A percentile compares a stretch with the other conserved stretches of the same genome.
These are phyloP conservation scores for Apiospora malaysiana DNA, from an alignment of 2,329 filamentous ascomycete species.

Conservation along the genomic window DNA sequence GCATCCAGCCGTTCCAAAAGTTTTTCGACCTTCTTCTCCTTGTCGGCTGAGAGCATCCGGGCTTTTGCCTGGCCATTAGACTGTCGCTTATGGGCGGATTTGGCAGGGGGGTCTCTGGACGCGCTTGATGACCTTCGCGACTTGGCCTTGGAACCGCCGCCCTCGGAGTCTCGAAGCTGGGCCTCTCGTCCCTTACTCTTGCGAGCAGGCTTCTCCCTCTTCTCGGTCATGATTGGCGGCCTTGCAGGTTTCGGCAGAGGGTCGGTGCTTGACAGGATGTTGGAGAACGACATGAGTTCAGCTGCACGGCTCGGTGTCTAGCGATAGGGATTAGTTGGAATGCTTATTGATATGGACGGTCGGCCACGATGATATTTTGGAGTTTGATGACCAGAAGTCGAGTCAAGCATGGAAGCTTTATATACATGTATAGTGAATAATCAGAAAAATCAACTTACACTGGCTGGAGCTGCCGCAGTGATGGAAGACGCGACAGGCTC, in stretches of 20 bases:
- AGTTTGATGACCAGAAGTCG: neutral
- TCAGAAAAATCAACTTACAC: conserved; percentile 34
- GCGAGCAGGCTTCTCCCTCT: conserved; percentile 44
- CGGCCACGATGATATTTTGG: conserved; percentile 24
- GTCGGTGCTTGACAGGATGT: conserved; percentile 84
- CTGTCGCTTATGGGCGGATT: conserved; percentile 62
- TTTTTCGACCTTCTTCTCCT: conserved; percentile 73
- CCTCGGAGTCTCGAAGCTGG: conserved; percentile 55
- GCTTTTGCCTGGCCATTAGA: conserved; percentile 63
- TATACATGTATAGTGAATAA: conserved; percentile 13
- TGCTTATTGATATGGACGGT: neutral
- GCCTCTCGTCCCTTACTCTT: conserved; percentile 58
- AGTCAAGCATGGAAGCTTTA: neutral
- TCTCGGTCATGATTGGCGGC: conserved; percentile 43
- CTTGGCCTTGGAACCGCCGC: conserved; percentile 43
- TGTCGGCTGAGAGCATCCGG: conserved; percentile 59
- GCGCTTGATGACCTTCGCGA: conserved; percentile 58
- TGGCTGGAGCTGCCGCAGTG: conserved; percentile 32
- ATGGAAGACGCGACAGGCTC: conserved; percentile 34
- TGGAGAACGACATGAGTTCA: conserved; percentile 95
- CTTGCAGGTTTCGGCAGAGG: conserved; percentile 60
- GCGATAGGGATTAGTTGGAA: neutral
- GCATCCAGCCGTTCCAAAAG: conserved; percentile 57
- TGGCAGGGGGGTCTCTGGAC: conserved; percentile 48
- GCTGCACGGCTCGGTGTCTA: conserved; percentile 76